Percentiles rank a stretch among this genome's conserved stretches.
Evolutionary conservation across 176 grass and related monocot species (phyloP).

Genomic region (Lolium multiflorum): DNA sequence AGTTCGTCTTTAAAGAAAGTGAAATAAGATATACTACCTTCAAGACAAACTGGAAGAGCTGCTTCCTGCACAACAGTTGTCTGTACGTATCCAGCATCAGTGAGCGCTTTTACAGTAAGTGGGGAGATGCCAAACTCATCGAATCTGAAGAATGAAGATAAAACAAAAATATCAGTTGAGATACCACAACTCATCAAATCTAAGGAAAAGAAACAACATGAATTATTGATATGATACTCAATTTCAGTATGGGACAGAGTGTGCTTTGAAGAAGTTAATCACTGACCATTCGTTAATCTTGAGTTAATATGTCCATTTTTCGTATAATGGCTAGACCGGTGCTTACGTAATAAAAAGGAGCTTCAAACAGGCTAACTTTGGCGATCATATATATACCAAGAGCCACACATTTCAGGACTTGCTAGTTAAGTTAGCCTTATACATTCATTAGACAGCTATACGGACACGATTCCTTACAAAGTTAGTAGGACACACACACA

Average conservation of each 20-base stretch:
- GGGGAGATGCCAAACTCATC: conserved; percentile 56
- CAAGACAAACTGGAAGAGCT: conserved; percentile 79
- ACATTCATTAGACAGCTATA: background rate
- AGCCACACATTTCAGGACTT: conserved; percentile 4
- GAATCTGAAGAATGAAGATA: conserved; percentile 53
- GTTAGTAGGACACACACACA: conserved; percentile 3
- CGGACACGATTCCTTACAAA: background rate
- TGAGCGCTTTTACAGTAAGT: conserved; percentile 81
- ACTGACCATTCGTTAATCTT: conserved; percentile 22
- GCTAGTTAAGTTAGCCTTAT: conserved; percentile 5
- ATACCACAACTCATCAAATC: conserved; percentile 44
- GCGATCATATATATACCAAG: conserved; percentile 4
- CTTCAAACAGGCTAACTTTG: background rate
- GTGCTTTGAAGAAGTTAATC: conserved; percentile 18
- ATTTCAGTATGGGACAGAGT: background rate
- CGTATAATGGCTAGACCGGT: conserved; percentile 7
- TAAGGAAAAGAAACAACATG: conserved; percentile 24
- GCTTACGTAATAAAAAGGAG: background rate
- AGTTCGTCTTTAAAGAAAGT: background rate
- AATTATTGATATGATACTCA: conserved; percentile 20
- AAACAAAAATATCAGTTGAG: conserved; percentile 23
- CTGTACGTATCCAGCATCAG: conserved; percentile 79
- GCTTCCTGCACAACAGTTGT: conserved; percentile 91
- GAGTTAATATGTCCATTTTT: background rate
- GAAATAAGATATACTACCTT: conserved; percentile 56